These are phyloP conservation scores for Gossypium schwendimanii DNA, from an alignment of 441 rosid species.

Conservation along the genomic window DNA sequence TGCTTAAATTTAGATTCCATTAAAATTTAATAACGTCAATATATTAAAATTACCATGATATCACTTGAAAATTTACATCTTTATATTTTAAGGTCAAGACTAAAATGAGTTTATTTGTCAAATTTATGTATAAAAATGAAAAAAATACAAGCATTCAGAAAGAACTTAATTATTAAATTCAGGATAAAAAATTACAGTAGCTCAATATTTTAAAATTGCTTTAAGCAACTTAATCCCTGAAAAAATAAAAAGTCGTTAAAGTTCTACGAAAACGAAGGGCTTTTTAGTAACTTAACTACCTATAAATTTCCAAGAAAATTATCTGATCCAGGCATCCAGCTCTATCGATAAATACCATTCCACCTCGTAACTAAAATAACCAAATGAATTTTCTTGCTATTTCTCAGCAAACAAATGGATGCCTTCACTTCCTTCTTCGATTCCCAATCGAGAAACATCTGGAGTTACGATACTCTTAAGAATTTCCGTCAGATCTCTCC, in stretches of 20 bases:
- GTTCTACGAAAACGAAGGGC: neutral
- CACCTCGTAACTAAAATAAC: neutral
- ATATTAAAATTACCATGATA: too few species aligned
- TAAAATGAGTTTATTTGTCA: too few species aligned
- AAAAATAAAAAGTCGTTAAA: neutral
- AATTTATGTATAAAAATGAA: too few species aligned
- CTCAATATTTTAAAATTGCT: too few species aligned
- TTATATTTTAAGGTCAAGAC: too few species aligned
- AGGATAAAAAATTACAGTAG: too few species aligned
- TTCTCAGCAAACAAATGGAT: slow-evolving; percentile 29
- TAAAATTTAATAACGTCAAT: too few species aligned
- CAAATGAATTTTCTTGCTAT: neutral
- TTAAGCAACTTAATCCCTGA: too few species aligned
- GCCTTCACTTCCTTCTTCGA: slow-evolving; percentile 46
- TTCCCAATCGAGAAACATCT: slow-evolving; percentile 4
- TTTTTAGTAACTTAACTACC: neutral
- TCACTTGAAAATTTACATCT: too few species aligned
- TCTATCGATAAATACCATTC: neutral
- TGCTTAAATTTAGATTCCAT: too few species aligned
- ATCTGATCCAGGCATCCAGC: neutral
- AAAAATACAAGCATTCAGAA: too few species aligned
- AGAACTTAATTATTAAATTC: too few species aligned
- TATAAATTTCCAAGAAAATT: neutral
- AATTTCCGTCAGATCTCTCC: slow-evolving; percentile 15
- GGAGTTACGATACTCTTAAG: slow-evolving; percentile 8